phyloP scores from a whole-genome alignment of 129 eudicot genomes.

The sunflower (Helianthus annuus) region DNA sequence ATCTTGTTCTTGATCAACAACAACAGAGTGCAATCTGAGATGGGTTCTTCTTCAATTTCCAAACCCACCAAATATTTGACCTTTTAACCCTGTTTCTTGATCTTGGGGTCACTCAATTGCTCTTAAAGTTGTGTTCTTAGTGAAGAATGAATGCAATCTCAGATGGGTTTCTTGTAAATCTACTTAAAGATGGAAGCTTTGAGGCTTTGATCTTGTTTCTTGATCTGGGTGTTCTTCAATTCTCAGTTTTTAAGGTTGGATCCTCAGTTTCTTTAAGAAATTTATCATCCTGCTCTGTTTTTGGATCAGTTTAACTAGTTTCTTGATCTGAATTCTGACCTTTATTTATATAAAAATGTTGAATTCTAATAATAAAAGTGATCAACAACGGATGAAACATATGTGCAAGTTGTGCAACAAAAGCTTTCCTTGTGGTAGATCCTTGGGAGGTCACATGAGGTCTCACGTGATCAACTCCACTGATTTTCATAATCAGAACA shows the following conservation, averaged over 20 bases:
- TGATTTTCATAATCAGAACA: conserved; percentile 31
- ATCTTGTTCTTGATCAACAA: too few species aligned
- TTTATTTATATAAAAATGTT: conserved; percentile 2
- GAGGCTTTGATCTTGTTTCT: conserved; percentile 32
- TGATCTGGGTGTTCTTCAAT: conserved; percentile 38
- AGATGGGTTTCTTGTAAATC: too few species aligned
- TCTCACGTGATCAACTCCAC: conserved; percentile 67
- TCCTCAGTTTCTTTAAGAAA: conserved; percentile 33
- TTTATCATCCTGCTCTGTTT: conserved; percentile 21
- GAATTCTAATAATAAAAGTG: conserved; percentile 33
- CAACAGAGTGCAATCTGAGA: too few species aligned
- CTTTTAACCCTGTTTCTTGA: too few species aligned
- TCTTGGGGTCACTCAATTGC: too few species aligned
- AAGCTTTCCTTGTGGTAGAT: conserved; percentile 88
- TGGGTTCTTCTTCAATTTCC: too few species aligned
- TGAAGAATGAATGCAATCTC: too few species aligned
- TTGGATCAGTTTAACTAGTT: conserved; percentile 27
- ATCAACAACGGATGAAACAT: conserved; percentile 57
- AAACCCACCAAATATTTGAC: too few species aligned
- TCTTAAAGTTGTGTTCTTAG: too few species aligned
- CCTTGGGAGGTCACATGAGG: conserved; percentile 98
- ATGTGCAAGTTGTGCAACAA: conserved; percentile 73
- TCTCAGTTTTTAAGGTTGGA: background rate
- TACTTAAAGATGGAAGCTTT: conserved; percentile 21
- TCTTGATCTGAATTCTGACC: conserved; percentile 37